These are phyloP conservation scores for Simmondsia chinensis DNA, from an alignment of 148 eudicot species.

Conservation along the genomic window DNA sequence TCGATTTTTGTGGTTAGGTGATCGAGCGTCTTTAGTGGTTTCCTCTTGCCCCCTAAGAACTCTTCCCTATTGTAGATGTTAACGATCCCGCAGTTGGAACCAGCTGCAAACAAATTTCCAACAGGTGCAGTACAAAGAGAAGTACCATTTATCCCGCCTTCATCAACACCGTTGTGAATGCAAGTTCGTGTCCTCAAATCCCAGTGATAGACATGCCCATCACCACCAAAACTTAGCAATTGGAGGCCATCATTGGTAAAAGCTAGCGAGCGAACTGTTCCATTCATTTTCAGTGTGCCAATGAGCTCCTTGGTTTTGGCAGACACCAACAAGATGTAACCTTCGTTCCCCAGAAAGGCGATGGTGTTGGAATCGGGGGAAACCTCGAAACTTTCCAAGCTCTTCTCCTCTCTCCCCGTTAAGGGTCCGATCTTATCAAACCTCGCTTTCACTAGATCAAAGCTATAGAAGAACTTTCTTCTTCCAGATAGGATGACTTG, in stretches of 20 bases:
- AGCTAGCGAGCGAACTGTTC: constrained; percentile 74
- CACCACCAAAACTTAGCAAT: constrained; percentile 83
- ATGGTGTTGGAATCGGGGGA: constrained; percentile 90
- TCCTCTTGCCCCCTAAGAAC: constrained; percentile 76
- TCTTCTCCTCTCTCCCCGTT: constrained; percentile 86
- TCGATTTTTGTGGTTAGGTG: constrained; percentile 56
- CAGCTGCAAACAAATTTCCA: constrained; percentile 78
- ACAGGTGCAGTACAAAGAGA: constrained; percentile 60
- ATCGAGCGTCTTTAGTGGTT: constrained; percentile 68
- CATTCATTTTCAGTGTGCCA: constrained; percentile 90
- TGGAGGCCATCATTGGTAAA: constrained; percentile 59
- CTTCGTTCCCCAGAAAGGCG: constrained; percentile 87
- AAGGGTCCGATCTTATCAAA: constrained; percentile 72
- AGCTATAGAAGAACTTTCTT: constrained; percentile 81
- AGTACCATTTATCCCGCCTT: constrained; percentile 69
- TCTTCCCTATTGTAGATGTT: constrained; percentile 72
- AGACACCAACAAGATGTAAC: constrained; percentile 77
- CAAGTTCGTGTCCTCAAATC: constrained; percentile 79
- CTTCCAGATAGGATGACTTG: constrained; percentile 70
- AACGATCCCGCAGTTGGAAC: constrained; percentile 77
- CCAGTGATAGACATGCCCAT: constrained; percentile 84
- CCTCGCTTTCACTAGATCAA: constrained; percentile 66
- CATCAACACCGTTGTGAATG: constrained; percentile 75
- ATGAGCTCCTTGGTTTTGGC: constrained; percentile 75
- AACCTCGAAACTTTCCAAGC: constrained; percentile 76